These are phyloP conservation scores for Gossypium mustelinum DNA, from an alignment of 345 rosid species.

Conservation along the genomic window DNA sequence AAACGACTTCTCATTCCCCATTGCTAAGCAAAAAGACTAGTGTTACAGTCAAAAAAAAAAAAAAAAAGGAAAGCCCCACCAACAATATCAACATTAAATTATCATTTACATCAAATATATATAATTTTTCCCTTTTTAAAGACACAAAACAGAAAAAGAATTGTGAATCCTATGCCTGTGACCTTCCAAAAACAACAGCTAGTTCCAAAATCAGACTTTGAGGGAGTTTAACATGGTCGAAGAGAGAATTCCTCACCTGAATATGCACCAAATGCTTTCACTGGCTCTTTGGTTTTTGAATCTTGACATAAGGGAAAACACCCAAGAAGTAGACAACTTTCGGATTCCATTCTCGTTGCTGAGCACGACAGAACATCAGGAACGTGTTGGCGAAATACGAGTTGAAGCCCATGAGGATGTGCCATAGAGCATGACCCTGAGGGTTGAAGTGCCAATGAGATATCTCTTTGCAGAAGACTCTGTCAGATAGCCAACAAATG, in stretches of 20 bases:
- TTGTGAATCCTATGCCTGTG: slow-evolving; percentile 8
- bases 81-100: slow-evolving; percentile 8
- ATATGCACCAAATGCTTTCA: slow-evolving; percentile 21
- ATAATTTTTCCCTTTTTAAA: not conserved
- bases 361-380: slow-evolving; percentile 95
- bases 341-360: slow-evolving; percentile 75
- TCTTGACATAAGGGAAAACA: slow-evolving; percentile 74
- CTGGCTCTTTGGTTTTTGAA: slow-evolving; percentile 65
- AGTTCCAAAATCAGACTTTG: not conserved
- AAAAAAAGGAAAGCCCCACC: not conserved
- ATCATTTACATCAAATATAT: slow-evolving; percentile 11
- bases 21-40: not conserved
- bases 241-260: not conserved
- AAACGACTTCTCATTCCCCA: not conserved
- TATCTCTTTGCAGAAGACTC: slow-evolving; percentile 50
- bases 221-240: not conserved
- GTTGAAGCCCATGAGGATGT: slow-evolving; percentile 80
- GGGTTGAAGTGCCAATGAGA: slow-evolving; percentile 70
- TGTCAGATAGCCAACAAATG: slow-evolving; percentile 73
- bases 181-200: slow-evolving; percentile 17
- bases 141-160: not conserved
- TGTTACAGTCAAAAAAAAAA: not conserved
- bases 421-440: slow-evolving; percentile 95
- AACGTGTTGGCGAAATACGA: slow-evolving; percentile 87
- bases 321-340: slow-evolving; percentile 58